Conservation (phyloP, 805 yeast genomes). For the Kazachstania psychrophila region DNA sequence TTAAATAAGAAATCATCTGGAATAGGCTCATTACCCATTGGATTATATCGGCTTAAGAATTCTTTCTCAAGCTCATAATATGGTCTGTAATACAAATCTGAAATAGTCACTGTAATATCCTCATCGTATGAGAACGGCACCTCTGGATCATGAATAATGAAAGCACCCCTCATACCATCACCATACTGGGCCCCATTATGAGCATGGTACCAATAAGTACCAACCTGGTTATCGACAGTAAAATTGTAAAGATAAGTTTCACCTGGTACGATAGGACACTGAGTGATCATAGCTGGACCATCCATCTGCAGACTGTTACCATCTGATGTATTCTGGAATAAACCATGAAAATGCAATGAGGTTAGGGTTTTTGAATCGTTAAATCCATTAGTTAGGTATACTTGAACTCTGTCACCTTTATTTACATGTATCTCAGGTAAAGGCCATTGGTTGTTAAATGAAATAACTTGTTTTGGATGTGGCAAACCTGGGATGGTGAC, state of each 20-base stretch:
- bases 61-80: conserved; percentile 37
- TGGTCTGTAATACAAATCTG: conserved; percentile 57
- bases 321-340: conserved; percentile 52
- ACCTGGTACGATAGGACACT: conserved; percentile 69
- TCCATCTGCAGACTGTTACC: conserved; percentile 47
- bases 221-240: conserved; percentile 56
- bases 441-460: conserved; percentile 68
- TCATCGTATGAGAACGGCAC: conserved; percentile 54
- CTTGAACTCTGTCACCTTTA: conserved; percentile 52
- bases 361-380: conserved; percentile 38
- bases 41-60: conserved; percentile 58
- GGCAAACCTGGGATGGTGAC: conserved; percentile 59
- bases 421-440: conserved; percentile 56
- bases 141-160: conserved; percentile 51
- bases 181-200: conserved; percentile 71
- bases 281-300: conserved; percentile 73
- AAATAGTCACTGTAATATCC: conserved; percentile 45
- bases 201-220: conserved; percentile 81
- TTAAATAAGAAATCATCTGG: conserved; percentile 60
- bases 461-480: conserved; percentile 46
- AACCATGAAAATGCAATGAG: conserved; percentile 71
- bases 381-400: conserved; percentile 57
- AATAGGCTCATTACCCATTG: conserved; percentile 79
- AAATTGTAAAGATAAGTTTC: conserved; percentile 61
- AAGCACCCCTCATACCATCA: conserved; percentile 66